Conservation (phyloP, 805 yeast genomes). For the Candida manassasensis region DNA sequence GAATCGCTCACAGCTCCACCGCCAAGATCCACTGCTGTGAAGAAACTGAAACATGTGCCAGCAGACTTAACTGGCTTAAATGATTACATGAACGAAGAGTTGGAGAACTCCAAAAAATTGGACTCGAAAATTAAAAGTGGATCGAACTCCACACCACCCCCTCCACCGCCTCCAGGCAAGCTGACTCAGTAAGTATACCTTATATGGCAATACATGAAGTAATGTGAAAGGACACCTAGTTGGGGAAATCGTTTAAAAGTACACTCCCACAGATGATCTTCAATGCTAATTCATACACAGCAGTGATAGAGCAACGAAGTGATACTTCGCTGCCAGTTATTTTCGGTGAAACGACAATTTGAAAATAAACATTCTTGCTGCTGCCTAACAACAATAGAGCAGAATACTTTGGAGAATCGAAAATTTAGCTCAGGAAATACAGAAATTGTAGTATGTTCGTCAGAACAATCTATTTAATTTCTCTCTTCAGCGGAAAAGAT, state of each 20-base stretch:
- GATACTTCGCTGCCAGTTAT: too few species aligned
- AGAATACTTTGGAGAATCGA: too few species aligned
- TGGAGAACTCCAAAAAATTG: slow-evolving; percentile 34
- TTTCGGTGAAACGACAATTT: too few species aligned
- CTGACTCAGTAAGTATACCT: not conserved
- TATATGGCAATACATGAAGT: not conserved
- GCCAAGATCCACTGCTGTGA: slow-evolving; percentile 16
- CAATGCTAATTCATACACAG: not conserved
- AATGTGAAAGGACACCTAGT: not conserved
- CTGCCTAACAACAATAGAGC: too few species aligned
- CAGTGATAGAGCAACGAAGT: too few species aligned
- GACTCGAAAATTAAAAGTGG: slow-evolving; percentile 17
- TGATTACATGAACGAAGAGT: slow-evolving; percentile 41
- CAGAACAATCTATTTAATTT: too few species aligned
- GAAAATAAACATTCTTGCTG: too few species aligned
- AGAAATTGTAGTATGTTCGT: too few species aligned
- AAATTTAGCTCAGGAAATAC: too few species aligned
- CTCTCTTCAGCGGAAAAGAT: too few species aligned
- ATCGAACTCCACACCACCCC: slow-evolving; percentile 12
- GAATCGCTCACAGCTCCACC: slow-evolving; percentile 13
- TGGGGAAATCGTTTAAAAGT: not conserved
- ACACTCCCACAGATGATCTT: not conserved
- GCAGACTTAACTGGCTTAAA: slow-evolving; percentile 24
- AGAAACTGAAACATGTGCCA: slow-evolving; percentile 25
- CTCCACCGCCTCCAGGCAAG: slow-evolving; percentile 31